Conservation (phyloP, 1,284 basidiomycete species). For the Heterobasidion irregulare region DNA sequence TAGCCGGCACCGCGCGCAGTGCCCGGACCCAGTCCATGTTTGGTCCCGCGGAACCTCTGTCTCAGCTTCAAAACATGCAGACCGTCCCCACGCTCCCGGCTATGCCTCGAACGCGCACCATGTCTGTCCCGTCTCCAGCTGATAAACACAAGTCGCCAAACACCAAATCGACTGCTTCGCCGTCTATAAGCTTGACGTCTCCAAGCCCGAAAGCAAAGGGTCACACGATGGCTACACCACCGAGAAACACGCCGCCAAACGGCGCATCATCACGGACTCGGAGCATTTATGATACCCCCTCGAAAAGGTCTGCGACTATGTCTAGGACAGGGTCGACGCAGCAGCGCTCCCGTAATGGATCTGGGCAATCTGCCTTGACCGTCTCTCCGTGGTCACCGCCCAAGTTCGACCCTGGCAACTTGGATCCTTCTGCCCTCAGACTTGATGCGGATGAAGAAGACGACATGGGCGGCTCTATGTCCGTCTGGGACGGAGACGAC, state of each 20-base stretch:
- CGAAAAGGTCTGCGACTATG: constrained; percentile 6
- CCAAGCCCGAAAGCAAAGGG: constrained; percentile 15
- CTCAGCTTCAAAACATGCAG: constrained; percentile 14
- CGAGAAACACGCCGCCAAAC: neutral
- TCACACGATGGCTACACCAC: constrained; percentile 11
- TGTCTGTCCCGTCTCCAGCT: constrained; percentile 17
- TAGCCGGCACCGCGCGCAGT: constrained; percentile 7
- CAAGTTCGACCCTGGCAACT: neutral
- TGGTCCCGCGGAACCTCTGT: constrained; percentile 12
- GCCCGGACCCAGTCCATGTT: constrained; percentile 20
- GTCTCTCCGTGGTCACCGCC: constrained; percentile 11
- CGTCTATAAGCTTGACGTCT: constrained; percentile 15
- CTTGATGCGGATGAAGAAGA: constrained; percentile 10
- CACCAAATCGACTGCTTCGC: constrained; percentile 19
- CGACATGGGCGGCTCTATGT: constrained; percentile 17
- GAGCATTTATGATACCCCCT: constrained; percentile 7
- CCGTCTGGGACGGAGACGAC: constrained; percentile 30
- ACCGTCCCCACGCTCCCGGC: constrained; percentile 22
- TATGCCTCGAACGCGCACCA: constrained; percentile 25
- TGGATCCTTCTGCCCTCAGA: constrained; percentile 11
- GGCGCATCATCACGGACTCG: neutral
- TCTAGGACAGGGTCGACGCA: constrained; percentile 12
- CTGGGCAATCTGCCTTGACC: constrained; percentile 10
- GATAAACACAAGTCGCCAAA: constrained; percentile 10
- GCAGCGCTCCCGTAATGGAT: constrained; percentile 15